These are phyloP conservation scores for Cryptomeria japonica DNA, from an alignment of 75 land plant species.

Conservation along the genomic window DNA sequence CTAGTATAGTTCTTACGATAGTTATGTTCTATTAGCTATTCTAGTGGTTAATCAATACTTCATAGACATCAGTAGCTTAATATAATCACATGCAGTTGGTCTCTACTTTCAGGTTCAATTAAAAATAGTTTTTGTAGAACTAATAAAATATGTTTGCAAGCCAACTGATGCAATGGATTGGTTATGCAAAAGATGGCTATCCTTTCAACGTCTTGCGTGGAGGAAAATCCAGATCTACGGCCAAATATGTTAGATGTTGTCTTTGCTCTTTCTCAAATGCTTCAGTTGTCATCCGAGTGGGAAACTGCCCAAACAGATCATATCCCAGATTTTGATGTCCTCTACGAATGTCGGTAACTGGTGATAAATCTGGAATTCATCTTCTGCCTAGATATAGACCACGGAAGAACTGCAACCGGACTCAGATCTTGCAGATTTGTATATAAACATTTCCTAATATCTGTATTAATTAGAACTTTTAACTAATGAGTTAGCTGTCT, in stretches of 20 bases:
- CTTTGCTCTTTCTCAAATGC: slow-evolving; percentile 14
- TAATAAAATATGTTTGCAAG: neutral
- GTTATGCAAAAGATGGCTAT: slow-evolving; percentile 13
- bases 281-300: slow-evolving; percentile 17
- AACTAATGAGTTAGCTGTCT: too few species aligned
- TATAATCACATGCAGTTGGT: neutral
- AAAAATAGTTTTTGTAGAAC: neutral
- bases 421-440: neutral
- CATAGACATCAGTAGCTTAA: neutral
- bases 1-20: neutral
- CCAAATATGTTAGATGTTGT: slow-evolving; percentile 21
- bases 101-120: neutral
- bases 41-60: neutral
- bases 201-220: slow-evolving; percentile 22
- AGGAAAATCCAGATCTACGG: slow-evolving; percentile 15
- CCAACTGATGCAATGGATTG: neutral
- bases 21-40: neutral
- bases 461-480: too few species aligned
- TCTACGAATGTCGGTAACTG: neutral
- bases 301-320: slow-evolving; percentile 11
- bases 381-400: neutral
- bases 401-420: neutral
- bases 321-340: neutral
- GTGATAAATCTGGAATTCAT: neutral
- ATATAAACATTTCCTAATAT: neutral